Conservation (phyloP, 805 yeast genomes). For the Candida vaughaniae region DNA sequence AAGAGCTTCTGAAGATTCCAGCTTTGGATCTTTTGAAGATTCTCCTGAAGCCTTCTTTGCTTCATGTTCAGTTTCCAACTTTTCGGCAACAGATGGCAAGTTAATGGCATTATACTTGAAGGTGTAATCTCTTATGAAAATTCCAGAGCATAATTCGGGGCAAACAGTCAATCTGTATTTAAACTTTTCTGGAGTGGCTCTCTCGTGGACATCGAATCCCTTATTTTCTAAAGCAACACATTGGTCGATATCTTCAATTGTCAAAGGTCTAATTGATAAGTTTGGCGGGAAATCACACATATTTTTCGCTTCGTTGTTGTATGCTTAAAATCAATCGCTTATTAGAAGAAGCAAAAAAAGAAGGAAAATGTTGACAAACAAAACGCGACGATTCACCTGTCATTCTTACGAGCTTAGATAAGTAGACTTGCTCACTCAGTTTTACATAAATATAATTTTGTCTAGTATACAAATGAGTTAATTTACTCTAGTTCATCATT, state of each 20-base stretch:
- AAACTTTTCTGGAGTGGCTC: slow-evolving; percentile 61
- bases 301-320: slow-evolving; percentile 1
- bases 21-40: neutral
- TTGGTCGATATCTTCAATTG: slow-evolving; percentile 67
- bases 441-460: too few species aligned
- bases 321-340: too few species aligned
- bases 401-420: too few species aligned
- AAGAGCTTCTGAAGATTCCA: slow-evolving; percentile 11
- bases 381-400: too few species aligned
- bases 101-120: slow-evolving; percentile 43
- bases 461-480: too few species aligned
- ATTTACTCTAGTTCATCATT: slow-evolving; percentile 15
- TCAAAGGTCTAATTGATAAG: slow-evolving; percentile 67
- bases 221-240: slow-evolving; percentile 58
- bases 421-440: too few species aligned
- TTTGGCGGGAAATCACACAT: slow-evolving; percentile 49
- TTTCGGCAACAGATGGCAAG: slow-evolving; percentile 40
- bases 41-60: slow-evolving; percentile 13
- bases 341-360: too few species aligned
- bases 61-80: slow-evolving; percentile 27
- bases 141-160: slow-evolving; percentile 89
- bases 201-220: slow-evolving; percentile 65
- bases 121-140: slow-evolving; percentile 71
- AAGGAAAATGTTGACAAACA: too few species aligned
- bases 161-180: slow-evolving; percentile 73